These are phyloP conservation scores for Silene noctiflora DNA, from an alignment of 179 eudicot genomes.

Conservation along the genomic window DNA sequence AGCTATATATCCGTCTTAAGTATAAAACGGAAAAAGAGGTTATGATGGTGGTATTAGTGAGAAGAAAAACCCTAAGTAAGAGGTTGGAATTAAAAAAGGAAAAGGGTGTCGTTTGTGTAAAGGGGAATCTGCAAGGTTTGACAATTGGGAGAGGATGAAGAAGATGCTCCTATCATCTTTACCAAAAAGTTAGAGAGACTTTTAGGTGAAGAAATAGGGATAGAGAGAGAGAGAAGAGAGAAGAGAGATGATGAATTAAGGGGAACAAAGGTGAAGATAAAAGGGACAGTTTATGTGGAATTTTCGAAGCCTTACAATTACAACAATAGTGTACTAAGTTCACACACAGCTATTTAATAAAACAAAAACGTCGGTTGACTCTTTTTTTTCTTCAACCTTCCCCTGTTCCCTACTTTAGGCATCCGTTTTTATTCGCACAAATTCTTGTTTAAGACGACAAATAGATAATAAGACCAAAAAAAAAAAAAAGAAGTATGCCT, in stretches of 20 bases:
- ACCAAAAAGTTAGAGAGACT: conserved; percentile 20
- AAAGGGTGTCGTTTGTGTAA: conserved; percentile 36
- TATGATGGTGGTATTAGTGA: neutral
- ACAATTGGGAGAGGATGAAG: conserved; percentile 19
- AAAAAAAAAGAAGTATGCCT: too few relatives aligned
- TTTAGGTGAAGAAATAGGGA: conserved; percentile 19
- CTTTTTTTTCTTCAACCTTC: conserved; percentile 16
- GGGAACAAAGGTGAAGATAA: conserved; percentile 33
- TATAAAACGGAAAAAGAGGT: too few relatives aligned
- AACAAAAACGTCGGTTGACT: conserved; percentile 42
- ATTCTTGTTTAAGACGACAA: too few relatives aligned
- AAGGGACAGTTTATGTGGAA: conserved; percentile 58
- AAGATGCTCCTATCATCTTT: neutral
- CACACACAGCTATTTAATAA: conserved; percentile 5
- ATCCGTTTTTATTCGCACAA: neutral
- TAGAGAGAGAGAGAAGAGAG: conserved; percentile 5
- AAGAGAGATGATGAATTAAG: conserved; percentile 12
- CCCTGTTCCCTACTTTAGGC: neutral
- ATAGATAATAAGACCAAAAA: too few relatives aligned
- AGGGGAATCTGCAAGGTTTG: conserved; percentile 51
- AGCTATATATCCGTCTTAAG: too few relatives aligned
- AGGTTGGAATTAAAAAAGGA: conserved; percentile 25
- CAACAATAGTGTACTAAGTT: conserved; percentile 22
- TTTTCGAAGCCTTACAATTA: conserved; percentile 73
- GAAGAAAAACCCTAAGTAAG: conserved; percentile 16